Evolutionary conservation across 2,329 filamentous ascomycete species (phyloP).

Genomic region (Alternaria metachromatica): DNA sequence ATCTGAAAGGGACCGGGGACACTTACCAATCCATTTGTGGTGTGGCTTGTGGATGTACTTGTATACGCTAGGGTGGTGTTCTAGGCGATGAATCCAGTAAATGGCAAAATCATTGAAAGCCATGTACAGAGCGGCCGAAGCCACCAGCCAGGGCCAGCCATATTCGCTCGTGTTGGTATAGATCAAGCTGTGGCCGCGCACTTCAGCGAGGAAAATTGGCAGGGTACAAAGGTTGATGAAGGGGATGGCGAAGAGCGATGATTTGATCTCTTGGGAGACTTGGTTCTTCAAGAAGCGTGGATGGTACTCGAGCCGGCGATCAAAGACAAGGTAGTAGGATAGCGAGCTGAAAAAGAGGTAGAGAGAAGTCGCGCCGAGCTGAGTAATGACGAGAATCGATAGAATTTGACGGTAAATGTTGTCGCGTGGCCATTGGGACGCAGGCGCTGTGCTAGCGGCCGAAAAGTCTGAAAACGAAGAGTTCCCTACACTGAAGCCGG

Average conservation of each 20-base stretch:
- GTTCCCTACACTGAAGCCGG: background rate
- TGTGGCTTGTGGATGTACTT: conserved; percentile 14
- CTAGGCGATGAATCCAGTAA: conserved; percentile 13
- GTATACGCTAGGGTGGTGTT: conserved; percentile 12
- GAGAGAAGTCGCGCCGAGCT: conserved; percentile 8
- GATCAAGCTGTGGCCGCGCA: conserved; percentile 8
- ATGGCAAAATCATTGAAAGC: conserved; percentile 12
- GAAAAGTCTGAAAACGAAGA: conserved; percentile 4
- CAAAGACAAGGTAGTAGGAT: conserved; percentile 8
- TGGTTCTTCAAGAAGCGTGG: conserved; percentile 13
- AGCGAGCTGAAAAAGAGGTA: conserved; percentile 12
- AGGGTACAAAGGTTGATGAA: conserved; percentile 11
- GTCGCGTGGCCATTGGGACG: conserved; percentile 14
- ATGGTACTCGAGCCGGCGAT: conserved; percentile 11
- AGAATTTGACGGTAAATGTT: conserved; percentile 12
- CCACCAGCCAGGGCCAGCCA: conserved; percentile 7
- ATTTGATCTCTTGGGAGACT: conserved; percentile 9
- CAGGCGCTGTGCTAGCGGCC: background rate
- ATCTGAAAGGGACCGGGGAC: too few relatives aligned
- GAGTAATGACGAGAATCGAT: conserved; percentile 9
- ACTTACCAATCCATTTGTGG: conserved; percentile 15
- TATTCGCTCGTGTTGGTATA: conserved; percentile 6
- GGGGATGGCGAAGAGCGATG: conserved; percentile 6
- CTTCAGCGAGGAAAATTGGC: conserved; percentile 6
- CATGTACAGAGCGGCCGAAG: conserved; percentile 6